Evolutionary conservation across 2,329 filamentous ascomycete species (phyloP).

Genomic region (Plenodomus biglobosus): DNA sequence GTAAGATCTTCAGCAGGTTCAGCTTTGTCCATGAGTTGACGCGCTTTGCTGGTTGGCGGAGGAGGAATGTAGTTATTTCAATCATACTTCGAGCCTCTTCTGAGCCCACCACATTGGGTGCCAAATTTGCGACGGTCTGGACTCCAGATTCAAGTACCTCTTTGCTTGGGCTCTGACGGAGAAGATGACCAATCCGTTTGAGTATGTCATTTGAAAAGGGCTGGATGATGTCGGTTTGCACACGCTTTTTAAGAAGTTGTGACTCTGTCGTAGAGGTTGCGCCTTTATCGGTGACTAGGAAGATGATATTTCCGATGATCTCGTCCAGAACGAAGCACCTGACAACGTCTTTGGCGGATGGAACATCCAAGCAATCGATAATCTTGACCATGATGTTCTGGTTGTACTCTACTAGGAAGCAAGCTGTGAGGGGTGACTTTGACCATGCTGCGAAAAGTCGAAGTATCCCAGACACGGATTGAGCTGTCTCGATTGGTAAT

Average conservation of each 20-base stretch:
- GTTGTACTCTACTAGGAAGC: conserved; percentile 69
- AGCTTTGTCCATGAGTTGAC: conserved; percentile 84
- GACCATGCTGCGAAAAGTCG: conserved; percentile 83
- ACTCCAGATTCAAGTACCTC: conserved; percentile 79
- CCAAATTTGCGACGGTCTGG: conserved; percentile 71
- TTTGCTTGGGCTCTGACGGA: conserved; percentile 65
- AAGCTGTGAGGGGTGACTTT: conserved; percentile 63
- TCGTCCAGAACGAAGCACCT: conserved; percentile 75
- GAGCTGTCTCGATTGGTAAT: conserved; percentile 80
- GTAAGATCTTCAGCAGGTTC: conserved; percentile 74
- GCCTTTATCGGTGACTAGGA: conserved; percentile 17
- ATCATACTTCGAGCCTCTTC: conserved; percentile 73
- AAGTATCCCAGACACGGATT: conserved; percentile 82
- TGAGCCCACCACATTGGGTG: conserved; percentile 50
- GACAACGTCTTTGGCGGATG: conserved; percentile 82
- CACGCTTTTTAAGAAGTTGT: conserved; percentile 55
- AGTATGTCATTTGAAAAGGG: conserved; percentile 70
- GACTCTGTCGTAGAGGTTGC: conserved; percentile 45
- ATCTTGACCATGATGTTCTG: conserved; percentile 65
- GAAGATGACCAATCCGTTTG: conserved; percentile 51
- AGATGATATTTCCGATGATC: conserved; percentile 61
- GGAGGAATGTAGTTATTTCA: conserved; percentile 75
- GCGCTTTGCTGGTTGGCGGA: conserved; percentile 79
- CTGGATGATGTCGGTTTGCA: conserved; percentile 54
- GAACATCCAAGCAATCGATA: conserved; percentile 69